phyloP scores from a whole-genome alignment of 805 yeast species.

The Kodamaea restingae region DNA sequence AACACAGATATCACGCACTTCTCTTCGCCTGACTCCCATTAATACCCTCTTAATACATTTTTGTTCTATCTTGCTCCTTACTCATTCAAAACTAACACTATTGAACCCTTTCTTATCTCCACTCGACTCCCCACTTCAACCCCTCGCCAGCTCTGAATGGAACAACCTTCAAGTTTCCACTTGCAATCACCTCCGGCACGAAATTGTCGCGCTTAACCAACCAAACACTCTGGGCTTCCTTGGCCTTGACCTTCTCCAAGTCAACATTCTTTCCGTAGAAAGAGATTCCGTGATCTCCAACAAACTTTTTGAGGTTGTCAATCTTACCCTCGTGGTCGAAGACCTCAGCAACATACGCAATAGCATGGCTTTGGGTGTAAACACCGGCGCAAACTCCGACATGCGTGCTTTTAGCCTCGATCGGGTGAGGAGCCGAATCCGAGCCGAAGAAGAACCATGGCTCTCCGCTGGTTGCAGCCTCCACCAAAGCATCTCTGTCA shows the following conservation, averaged over 20 bases:
- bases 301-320: slow-evolving; percentile 68
- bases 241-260: slow-evolving; percentile 32
- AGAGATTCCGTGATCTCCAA: slow-evolving; percentile 62
- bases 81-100: too few species aligned
- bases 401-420: slow-evolving; percentile 69
- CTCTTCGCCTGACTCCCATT: too few species aligned
- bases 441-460: slow-evolving; percentile 95
- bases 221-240: slow-evolving; percentile 42
- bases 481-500: slow-evolving; percentile 75
- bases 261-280: slow-evolving; percentile 59
- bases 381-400: slow-evolving; percentile 97
- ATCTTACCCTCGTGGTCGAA: slow-evolving; percentile 66
- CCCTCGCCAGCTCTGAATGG: slow-evolving; percentile 85
- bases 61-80: too few species aligned
- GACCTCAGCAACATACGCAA: slow-evolving; percentile 81
- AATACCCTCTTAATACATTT: too few species aligned
- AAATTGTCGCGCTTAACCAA: slow-evolving; percentile 50
- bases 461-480: slow-evolving; percentile 88
- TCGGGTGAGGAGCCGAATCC: slow-evolving; percentile 96
- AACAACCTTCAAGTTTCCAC: slow-evolving; percentile 48
- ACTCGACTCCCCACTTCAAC: slow-evolving; percentile 68
- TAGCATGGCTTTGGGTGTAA: slow-evolving; percentile 78
- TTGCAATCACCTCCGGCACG: slow-evolving; percentile 59
- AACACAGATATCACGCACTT: too few species aligned
- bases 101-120: slow-evolving; percentile 49